phyloP scores from a whole-genome alignment of 768 basidiomycete species.

The Filobasidium wieringae region DNA sequence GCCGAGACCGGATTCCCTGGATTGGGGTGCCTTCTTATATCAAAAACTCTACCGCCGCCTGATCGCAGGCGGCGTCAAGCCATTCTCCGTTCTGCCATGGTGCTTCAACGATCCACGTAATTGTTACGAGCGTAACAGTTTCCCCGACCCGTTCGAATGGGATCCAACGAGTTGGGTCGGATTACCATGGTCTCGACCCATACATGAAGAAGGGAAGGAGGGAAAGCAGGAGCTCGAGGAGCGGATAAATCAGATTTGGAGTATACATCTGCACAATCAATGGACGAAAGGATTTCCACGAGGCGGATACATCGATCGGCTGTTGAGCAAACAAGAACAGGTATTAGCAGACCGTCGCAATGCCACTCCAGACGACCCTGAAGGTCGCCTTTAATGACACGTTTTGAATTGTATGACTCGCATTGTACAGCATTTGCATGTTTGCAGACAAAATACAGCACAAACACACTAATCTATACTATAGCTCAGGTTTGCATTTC shows the following conservation, averaged over 20 bases:
- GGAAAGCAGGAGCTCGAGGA: slow-evolving; percentile 44
- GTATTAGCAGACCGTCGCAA: too few relatives aligned
- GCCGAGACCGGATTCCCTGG: slow-evolving; percentile 67
- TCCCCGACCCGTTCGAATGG: slow-evolving; percentile 73
- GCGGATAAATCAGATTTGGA: slow-evolving; percentile 55
- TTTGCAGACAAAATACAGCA: too few relatives aligned
- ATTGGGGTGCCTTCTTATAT: slow-evolving; percentile 90
- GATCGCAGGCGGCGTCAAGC: slow-evolving; percentile 56
- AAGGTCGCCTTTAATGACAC: too few relatives aligned
- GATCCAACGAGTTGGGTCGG: slow-evolving; percentile 54
- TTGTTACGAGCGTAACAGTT: slow-evolving; percentile 80
- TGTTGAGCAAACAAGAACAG: slow-evolving; percentile 44
- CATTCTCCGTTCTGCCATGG: slow-evolving; percentile 87
- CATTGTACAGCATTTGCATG: too few relatives aligned
- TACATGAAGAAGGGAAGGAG: slow-evolving; percentile 16
- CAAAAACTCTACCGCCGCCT: slow-evolving; percentile 80
- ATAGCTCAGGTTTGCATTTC: too few relatives aligned
- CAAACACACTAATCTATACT: too few relatives aligned
- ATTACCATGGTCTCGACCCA: slow-evolving; percentile 52
- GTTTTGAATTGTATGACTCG: too few relatives aligned
- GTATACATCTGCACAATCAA: slow-evolving; percentile 87
- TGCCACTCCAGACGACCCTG: too few relatives aligned
- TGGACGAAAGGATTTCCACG: slow-evolving; percentile 79
- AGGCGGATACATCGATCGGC: slow-evolving; percentile 73
- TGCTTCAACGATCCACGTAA: slow-evolving; percentile 87